A percentile compares a stretch with the other conserved stretches of the same genome.
These are phyloP conservation scores for Rosa lucieae DNA, from an alignment of 306 rosid genomes.

Conservation along the genomic window DNA sequence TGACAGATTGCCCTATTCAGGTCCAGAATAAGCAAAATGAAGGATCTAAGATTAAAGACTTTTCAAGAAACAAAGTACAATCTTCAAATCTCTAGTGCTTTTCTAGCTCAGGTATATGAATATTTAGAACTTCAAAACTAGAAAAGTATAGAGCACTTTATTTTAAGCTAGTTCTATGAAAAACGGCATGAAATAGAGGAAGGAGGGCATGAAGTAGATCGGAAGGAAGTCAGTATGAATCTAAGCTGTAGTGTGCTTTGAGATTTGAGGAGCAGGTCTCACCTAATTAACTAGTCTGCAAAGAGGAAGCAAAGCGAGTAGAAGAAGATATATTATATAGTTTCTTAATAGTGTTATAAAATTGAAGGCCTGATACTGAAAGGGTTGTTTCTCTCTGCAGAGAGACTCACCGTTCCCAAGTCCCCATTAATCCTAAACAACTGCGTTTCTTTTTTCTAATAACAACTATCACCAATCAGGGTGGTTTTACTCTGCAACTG, in stretches of 20 bases:
- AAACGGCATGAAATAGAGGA: conserved; percentile 12
- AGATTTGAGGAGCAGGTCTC: conserved; percentile 27
- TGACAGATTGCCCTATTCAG: conserved; percentile 4
- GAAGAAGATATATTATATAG: background rate
- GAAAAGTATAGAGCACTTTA: background rate
- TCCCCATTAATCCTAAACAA: conserved; percentile 24
- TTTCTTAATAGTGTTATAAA: background rate
- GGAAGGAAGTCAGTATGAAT: conserved; percentile 3
- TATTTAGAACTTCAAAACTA: background rate
- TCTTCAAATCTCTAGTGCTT: background rate
- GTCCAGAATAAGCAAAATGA: background rate
- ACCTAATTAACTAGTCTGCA: conserved; percentile 26
- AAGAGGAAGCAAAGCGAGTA: conserved; percentile 13
- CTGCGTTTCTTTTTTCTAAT: conserved; percentile 12
- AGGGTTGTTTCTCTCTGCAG: conserved; percentile 16
- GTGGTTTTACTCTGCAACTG: conserved; percentile 41
- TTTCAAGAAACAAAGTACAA: background rate
- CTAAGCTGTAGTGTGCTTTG: conserved; percentile 26
- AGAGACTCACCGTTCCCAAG: conserved; percentile 44
- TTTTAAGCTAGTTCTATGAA: background rate
- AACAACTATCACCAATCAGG: conserved; percentile 25
- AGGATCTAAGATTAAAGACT: background rate
- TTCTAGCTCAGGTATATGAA: conserved; percentile 1
- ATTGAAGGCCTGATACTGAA: conserved; percentile 9
- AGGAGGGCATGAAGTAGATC: background rate